Evolutionary conservation across 1,284 basidiomycete genomes (phyloP), one percentile per base, ranked within the genome.

Genomic region (Vanrija sp.): DNA sequence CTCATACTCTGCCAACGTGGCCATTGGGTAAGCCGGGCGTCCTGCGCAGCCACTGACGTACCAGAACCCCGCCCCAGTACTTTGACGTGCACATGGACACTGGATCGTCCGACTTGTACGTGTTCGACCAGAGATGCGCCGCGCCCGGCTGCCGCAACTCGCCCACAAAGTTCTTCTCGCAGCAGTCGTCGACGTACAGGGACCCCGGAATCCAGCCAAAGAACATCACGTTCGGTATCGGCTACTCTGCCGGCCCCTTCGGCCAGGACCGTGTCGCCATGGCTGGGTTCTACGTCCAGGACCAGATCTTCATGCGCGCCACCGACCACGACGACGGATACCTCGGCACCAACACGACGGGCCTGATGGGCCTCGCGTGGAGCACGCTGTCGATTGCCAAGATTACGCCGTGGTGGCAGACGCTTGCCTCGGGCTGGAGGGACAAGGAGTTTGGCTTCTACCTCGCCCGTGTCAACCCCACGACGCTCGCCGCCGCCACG

Each of bases 361-460:
- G 79, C 6, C 73, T 81, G 35, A 73, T 80, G 72, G 79, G 79
- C 7, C 61, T 81, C 14, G 77, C 73, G 18, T 81, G 77, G 64
- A 60, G 72, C 48, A 60, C 65, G 16, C 65, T 81, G 47, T 73
- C 80, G 0, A 66, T 71, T 22, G 76, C 75, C 19, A 62, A 66
- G 7, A 73, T 77, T 0, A 71, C 66, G 6, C 80, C 80, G 6
- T 78, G 79, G 69, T 81, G 80, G 75, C 59, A 93, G 71, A 81
- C 83, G 0, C 77, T 96, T 5, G 87, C 81, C 19, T 80, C 80
- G 49, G 75, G 82, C 24, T 87, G 85, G 83, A 80, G 84, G 50
- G 66, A 81, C 12, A 85, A 87, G 0, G 64, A 90, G 19, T 91
- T 95, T 83, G 83, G 82, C 0, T 89, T 94, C 70, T 85, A 89